phyloP scores from a whole-genome alignment of 768 basidiomycete genomes.

The Fistulinella prunicolor region DNA sequence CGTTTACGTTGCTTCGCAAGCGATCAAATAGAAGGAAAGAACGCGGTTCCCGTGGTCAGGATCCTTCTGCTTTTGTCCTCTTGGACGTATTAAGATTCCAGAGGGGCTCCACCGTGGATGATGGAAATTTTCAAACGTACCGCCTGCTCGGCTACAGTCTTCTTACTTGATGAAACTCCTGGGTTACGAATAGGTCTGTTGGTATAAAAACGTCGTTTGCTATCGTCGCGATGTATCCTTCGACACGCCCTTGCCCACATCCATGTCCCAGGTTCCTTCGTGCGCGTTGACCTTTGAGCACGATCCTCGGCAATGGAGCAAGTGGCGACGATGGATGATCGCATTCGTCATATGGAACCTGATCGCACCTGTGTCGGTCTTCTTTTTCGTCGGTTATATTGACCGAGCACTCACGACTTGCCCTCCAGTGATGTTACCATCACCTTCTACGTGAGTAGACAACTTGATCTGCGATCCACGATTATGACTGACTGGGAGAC shows the following conservation, averaged over 20 bases:
- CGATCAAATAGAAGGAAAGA: constrained; percentile 1
- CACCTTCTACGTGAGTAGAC: constrained; percentile 13
- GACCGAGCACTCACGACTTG: constrained; percentile 3
- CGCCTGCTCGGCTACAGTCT: background rate
- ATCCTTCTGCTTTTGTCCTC: constrained; percentile 2
- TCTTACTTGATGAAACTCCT: background rate
- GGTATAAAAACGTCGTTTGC: constrained; percentile 6
- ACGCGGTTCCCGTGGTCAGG: background rate
- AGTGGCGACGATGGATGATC: constrained; percentile 13
- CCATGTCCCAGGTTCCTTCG: constrained; percentile 20
- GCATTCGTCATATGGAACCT: background rate
- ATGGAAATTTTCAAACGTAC: background rate
- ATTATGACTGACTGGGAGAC: background rate
- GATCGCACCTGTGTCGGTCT: background rate
- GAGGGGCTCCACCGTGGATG: background rate
- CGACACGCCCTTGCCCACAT: constrained; percentile 1
- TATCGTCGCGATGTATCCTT: constrained; percentile 1
- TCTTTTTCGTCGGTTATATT: constrained; percentile 1
- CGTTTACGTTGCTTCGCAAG: constrained; percentile 13
- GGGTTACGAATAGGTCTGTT: background rate
- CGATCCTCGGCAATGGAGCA: constrained; percentile 25
- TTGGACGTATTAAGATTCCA: background rate
- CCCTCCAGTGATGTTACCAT: constrained; percentile 15
- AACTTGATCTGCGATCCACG: background rate
- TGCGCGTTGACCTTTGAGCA: constrained; percentile 16